Conservation (phyloP, 2,329 filamentous ascomycete species). For the Trichoderma cornu-damae region DNA sequence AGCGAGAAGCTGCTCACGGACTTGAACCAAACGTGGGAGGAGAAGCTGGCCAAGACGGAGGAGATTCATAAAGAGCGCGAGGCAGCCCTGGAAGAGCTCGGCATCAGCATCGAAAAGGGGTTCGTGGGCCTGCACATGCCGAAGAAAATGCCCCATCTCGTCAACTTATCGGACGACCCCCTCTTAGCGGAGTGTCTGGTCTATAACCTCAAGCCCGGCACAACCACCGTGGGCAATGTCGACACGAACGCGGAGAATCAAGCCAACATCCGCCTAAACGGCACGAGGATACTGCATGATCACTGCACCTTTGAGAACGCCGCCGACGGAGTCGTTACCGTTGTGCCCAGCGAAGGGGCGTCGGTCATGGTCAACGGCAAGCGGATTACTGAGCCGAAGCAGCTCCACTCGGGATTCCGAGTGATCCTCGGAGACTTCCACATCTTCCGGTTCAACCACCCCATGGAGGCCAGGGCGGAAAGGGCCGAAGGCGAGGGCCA, state of each 20-base stretch:
- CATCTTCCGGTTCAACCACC: conserved; percentile 97
- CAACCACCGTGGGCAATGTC: conserved; percentile 89
- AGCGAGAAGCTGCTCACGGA: conserved; percentile 95
- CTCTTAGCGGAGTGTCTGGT: conserved; percentile 92
- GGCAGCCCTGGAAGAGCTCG: conserved; percentile 87
- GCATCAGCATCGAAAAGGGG: conserved; percentile 98
- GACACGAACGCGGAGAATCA: conserved; percentile 70
- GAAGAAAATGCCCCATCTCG: conserved; percentile 98
- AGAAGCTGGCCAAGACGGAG: conserved; percentile 92
- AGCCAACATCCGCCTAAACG: conserved; percentile 89
- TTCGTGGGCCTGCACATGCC: conserved; percentile 93
- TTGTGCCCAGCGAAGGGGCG: conserved; percentile 84
- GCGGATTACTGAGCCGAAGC: conserved; percentile 77
- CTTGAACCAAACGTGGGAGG: conserved; percentile 97
- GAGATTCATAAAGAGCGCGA: conserved; percentile 97
- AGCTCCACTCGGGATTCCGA: conserved; percentile 85
- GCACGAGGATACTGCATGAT: conserved; percentile 83
- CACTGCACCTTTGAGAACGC: conserved; percentile 91
- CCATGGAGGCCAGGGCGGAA: conserved; percentile 90
- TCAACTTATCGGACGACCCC: conserved; percentile 94
- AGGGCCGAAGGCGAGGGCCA: conserved; percentile 62
- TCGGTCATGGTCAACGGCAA: conserved; percentile 98
- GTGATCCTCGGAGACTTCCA: conserved; percentile 97
- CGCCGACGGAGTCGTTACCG: conserved; percentile 80
- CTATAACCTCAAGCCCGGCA: conserved; percentile 95